Evolutionary conservation across 257 asterid genomes (phyloP).

Genomic region (Ajuga chamaepitys): DNA sequence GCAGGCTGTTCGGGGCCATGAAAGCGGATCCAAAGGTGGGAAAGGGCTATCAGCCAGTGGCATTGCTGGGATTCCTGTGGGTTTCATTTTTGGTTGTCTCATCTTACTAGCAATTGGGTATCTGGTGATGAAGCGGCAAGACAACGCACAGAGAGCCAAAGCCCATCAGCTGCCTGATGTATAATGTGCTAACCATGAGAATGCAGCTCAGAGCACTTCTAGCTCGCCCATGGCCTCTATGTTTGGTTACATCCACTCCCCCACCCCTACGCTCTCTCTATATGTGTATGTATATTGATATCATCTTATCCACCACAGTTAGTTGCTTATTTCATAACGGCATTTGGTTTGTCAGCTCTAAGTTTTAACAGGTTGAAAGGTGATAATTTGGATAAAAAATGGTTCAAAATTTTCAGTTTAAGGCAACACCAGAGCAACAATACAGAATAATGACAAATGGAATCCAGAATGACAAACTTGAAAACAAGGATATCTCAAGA

Average conservation of each 20-base stretch:
- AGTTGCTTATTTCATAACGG: background rate
- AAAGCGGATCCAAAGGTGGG: background rate
- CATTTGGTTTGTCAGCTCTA: background rate
- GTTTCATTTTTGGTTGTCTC: slow-evolving; percentile 14
- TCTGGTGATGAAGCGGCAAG: slow-evolving; percentile 14
- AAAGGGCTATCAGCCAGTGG: slow-evolving; percentile 9
- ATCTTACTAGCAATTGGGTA: slow-evolving; percentile 10
- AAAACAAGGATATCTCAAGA: background rate
- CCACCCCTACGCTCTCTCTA: background rate
- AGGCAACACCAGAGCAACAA: background rate
- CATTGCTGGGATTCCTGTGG: slow-evolving; percentile 17
- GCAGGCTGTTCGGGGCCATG: slow-evolving; percentile 15
- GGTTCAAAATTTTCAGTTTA: background rate
- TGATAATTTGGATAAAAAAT: too few species aligned
- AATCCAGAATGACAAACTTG: background rate
- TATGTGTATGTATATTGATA: background rate
- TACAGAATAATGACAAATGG: background rate
- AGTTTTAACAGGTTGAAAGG: background rate
- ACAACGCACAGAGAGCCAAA: slow-evolving; percentile 12
- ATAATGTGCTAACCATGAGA: background rate
- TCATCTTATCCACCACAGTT: background rate
- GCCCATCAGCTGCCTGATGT: slow-evolving; percentile 3
- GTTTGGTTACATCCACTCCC: background rate
- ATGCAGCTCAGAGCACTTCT: background rate
- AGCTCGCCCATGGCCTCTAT: background rate